Conservation (phyloP, 2,329 filamentous ascomycete genomes). For the Fusarium solani-melongenae region DNA sequence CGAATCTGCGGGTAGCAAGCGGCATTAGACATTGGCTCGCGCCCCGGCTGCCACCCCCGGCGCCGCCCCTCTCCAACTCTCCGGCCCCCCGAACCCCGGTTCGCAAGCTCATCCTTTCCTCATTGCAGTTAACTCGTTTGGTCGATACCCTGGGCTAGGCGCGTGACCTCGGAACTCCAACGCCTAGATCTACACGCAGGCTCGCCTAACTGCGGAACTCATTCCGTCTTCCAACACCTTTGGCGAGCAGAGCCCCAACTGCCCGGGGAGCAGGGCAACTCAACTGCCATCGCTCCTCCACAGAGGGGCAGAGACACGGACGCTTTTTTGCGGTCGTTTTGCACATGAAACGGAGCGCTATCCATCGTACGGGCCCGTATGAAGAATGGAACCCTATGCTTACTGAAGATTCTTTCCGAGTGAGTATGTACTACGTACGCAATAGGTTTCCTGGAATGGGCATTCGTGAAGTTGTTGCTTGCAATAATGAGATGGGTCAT, state of each 20-base stretch:
- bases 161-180: conserved; percentile 36
- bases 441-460: neutral
- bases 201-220: conserved; percentile 43
- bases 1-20: conserved; percentile 18
- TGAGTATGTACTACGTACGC: neutral
- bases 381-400: neutral
- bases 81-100: conserved; percentile 17
- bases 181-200: conserved; percentile 26
- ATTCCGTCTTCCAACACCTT: conserved; percentile 29
- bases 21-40: conserved; percentile 31
- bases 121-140: neutral
- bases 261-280: neutral
- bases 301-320: neutral
- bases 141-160: conserved; percentile 34
- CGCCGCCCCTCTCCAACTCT: conserved; percentile 4
- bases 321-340: conserved; percentile 14
- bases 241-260: conserved; percentile 10
- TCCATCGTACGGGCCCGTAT: neutral
- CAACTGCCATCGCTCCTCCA: neutral
- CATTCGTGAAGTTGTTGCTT: neutral
- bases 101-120: conserved; percentile 21
- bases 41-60: conserved; percentile 20
- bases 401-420: neutral
- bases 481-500: neutral
- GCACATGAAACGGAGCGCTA: conserved; percentile 26